These are phyloP conservation scores for Geotrichum phurueaensis DNA, from an alignment of 1,139 yeast genomes.

Conservation along the genomic window DNA sequence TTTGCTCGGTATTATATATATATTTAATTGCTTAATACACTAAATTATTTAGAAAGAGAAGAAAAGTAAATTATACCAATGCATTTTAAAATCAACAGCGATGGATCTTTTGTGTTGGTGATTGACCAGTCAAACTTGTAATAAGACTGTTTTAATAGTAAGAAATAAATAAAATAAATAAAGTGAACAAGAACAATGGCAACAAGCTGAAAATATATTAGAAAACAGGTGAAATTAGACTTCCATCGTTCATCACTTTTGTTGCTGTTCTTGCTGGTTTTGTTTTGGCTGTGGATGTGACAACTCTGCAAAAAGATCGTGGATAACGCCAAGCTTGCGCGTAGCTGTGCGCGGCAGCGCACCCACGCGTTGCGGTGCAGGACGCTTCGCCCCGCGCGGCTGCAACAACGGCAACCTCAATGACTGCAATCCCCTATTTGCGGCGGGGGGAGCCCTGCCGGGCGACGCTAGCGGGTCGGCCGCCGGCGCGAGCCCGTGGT, in stretches of 20 bases:
- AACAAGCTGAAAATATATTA: too few relatives aligned
- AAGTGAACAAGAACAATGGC: too few relatives aligned
- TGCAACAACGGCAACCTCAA: background rate
- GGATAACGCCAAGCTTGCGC: background rate
- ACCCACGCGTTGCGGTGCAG: background rate
- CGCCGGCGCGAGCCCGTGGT: constrained; percentile 22
- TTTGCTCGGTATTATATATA: too few relatives aligned
- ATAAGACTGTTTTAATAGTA: too few relatives aligned
- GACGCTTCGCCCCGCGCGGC: background rate
- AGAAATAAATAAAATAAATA: too few relatives aligned
- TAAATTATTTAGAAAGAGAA: too few relatives aligned
- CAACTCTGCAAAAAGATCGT: background rate
- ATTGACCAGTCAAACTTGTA: too few relatives aligned
- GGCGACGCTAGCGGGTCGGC: background rate
- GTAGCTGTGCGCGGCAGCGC: background rate
- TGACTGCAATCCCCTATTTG: background rate
- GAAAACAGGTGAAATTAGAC: too few relatives aligned
- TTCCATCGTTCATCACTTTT: background rate
- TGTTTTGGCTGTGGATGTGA: background rate
- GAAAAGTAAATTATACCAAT: too few relatives aligned
- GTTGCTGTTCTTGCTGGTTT: background rate
- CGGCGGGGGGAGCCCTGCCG: background rate
- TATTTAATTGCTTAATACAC: too few relatives aligned
- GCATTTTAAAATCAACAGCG: too few relatives aligned
- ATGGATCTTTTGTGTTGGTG: too few relatives aligned